phyloP scores from a whole-genome alignment of 371 early-diverging fungal genomes.

The Apophysomyces variabilis region DNA sequence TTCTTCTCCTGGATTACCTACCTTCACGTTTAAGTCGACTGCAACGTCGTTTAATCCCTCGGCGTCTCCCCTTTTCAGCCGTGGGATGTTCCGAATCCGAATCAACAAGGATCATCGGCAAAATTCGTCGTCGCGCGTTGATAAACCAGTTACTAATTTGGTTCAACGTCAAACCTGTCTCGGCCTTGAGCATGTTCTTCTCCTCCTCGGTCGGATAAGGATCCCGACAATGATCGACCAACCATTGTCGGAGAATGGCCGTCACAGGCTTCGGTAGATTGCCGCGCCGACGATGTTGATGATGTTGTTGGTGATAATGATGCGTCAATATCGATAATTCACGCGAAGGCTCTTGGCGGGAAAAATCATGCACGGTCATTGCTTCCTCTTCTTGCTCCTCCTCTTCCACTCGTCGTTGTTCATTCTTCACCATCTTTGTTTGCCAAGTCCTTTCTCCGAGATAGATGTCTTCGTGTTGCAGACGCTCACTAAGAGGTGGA shows the following conservation, averaged over 20 bases:
- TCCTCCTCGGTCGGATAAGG: conserved; percentile 83
- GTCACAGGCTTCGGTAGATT: conserved; percentile 62
- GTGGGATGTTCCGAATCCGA: conserved; percentile 5
- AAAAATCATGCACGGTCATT: conserved; percentile 14
- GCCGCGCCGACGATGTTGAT: conserved; percentile 42
- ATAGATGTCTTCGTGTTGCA: conserved; percentile 8
- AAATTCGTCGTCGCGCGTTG: conserved; percentile 72
- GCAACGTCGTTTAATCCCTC: conserved; percentile 9
- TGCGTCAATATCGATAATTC: conserved; percentile 14
- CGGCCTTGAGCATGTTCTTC: conserved; percentile 88
- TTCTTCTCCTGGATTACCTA: not conserved
- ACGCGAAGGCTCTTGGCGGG: conserved; percentile 20
- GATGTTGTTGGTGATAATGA: conserved; percentile 4
- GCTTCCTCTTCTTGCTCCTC: not conserved
- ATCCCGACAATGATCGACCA: conserved; percentile 69
- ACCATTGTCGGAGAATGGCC: conserved; percentile 67
- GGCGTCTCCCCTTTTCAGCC: conserved; percentile 7
- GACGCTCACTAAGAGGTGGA: conserved; percentile 5
- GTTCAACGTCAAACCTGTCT: conserved; percentile 76
- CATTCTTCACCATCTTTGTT: not conserved
- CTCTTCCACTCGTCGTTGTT: no score
- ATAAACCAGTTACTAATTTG: conserved; percentile 89
- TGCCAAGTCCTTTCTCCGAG: not conserved
- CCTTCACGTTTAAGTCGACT: conserved; percentile 9
- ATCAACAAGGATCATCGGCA: conserved; percentile 28